phyloP scores from a whole-genome alignment of 2,329 filamentous ascomycete species.

The Exophiala calicioides region DNA sequence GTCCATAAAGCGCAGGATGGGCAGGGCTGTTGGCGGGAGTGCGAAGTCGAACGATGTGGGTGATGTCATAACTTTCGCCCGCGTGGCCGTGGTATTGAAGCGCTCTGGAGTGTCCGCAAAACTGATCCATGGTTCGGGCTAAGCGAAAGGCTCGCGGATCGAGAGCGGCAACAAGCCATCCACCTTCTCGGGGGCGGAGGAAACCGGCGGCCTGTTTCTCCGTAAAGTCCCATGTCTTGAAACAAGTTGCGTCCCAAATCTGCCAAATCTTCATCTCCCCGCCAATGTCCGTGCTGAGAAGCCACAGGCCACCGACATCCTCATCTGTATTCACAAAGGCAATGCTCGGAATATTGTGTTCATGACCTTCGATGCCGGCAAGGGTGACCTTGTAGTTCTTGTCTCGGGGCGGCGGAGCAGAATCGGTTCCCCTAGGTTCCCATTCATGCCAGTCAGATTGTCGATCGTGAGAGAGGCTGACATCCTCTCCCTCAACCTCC shows the following conservation, averaged over 20 bases:
- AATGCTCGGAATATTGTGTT: conserved; percentile 58
- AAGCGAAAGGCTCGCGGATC: conserved; percentile 46
- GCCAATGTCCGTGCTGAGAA: conserved; percentile 59
- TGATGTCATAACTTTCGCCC: conserved; percentile 29
- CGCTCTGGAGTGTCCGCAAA: conserved; percentile 38
- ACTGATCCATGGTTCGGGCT: conserved; percentile 38
- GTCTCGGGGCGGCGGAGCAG: conserved; percentile 33
- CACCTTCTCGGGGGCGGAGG: conserved; percentile 33
- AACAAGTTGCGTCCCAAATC: conserved; percentile 41
- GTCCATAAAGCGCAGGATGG: conserved; percentile 19
- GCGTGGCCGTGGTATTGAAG: conserved; percentile 25
- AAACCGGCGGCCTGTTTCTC: conserved; percentile 16
- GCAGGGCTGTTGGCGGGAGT: conserved; percentile 27
- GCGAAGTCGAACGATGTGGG: conserved; percentile 26
- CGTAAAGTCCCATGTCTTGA: conserved; percentile 35
- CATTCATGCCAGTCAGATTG: conserved; percentile 28
- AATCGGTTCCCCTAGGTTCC: conserved; percentile 6
- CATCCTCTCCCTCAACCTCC: conserved; percentile 21
- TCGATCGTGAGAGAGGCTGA: no score
- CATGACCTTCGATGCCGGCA: conserved; percentile 38
- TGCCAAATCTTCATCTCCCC: conserved; percentile 54
- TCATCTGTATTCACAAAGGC: conserved; percentile 60
- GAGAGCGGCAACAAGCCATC: conserved; percentile 50
- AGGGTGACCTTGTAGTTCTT: conserved; percentile 47
- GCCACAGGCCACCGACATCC: conserved; percentile 57